Percentiles rank a stretch among this genome's conserved stretches.
Conservation (phyloP, 441 rosid genomes). For the Brassica balearica region DNA sequence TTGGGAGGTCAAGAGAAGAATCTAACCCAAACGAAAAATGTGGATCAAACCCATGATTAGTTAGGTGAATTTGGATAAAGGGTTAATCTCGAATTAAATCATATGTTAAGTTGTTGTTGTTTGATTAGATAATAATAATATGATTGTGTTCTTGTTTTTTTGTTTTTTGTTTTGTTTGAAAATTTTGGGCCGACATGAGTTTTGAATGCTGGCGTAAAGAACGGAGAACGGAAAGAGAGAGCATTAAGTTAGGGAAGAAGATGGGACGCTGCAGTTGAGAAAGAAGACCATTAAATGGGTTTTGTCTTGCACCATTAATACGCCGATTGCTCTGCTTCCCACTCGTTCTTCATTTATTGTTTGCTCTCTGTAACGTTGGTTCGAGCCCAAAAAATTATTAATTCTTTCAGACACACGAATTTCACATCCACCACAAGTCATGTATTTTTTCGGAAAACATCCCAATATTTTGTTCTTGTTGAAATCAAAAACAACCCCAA, state of each 20-base stretch:
- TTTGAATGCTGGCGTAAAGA: slow-evolving; percentile 34
- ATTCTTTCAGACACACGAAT: background rate
- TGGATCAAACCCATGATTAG: slow-evolving; percentile 36
- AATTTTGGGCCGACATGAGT: slow-evolving; percentile 28
- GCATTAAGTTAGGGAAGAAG: slow-evolving; percentile 48
- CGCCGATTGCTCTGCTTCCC: slow-evolving; percentile 36
- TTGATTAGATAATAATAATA: slow-evolving; percentile 4
- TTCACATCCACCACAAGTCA: background rate
- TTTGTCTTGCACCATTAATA: slow-evolving; percentile 71
- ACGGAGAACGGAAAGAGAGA: slow-evolving; percentile 37
- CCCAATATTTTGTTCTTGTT: background rate
- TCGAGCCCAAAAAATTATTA: slow-evolving; percentile 1
- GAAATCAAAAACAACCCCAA: too few species aligned
- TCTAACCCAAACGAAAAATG: background rate
- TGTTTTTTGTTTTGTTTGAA: background rate
- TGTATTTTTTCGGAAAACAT: background rate
- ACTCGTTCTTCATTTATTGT: slow-evolving; percentile 43
- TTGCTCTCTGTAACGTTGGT: slow-evolving; percentile 30
- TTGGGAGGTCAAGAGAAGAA: slow-evolving; percentile 31
- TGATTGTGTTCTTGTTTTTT: slow-evolving; percentile 21
- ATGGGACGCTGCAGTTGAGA: slow-evolving; percentile 58
- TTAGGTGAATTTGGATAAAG: background rate
- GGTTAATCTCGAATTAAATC: slow-evolving; percentile 4
- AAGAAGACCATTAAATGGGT: slow-evolving; percentile 58
- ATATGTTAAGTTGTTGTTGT: slow-evolving; percentile 5